Base-by-base conservation (phyloP, 106 monocot species). In the Phalaenopsis aphrodite region DNA sequence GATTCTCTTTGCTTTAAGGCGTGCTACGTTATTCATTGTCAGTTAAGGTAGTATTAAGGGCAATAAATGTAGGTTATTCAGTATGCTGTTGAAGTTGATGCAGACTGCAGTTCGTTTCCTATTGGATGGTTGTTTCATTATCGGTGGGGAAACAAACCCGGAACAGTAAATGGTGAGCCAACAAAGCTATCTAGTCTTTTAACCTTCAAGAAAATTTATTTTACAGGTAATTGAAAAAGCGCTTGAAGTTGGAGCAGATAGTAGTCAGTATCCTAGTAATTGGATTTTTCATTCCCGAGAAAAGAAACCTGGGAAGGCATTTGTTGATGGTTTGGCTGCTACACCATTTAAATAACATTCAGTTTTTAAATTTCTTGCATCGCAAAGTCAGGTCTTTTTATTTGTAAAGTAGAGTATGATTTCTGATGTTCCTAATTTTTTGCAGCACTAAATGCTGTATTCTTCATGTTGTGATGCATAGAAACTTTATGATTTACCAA, bases 231-330 rank as follows among this genome's bases (percentile, higher is more conserved):
- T 98, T 91, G 86, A 89, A 42, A 98, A 91, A 79, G 92, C 98
- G 48, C 30, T 98, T 79, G 94, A 87, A 87, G 98, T 94, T 76
- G 92, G 89, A 84, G 94, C 90, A 45, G 90, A 98, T 81, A 93
- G 92, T 86, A 92, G 78, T 84, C 85, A 91, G 78, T 98, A 83
- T 82, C 92, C 98, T 82, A 86, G 84, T 82, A 81, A 87, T 81
- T 98, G 98, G 94, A 91, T 98, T 84, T 94, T 94, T 86, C 90
- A 92, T 86, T 94, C 80, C 15, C 94, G 94, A n/a, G 94, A 98
- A 82, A 89, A 88, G 92, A 96, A 96, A 79, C 84, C 89, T 76
- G 93, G 91, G 24, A 87, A 88, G 72, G 89, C 93, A 77, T 88
- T 87, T 84, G 90, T 96, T 43, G 91, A 93, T 82, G 96, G 96